phyloP scores from a whole-genome alignment of 495 filamentous ascomycete species.

The Xylaria scruposa region DNA sequence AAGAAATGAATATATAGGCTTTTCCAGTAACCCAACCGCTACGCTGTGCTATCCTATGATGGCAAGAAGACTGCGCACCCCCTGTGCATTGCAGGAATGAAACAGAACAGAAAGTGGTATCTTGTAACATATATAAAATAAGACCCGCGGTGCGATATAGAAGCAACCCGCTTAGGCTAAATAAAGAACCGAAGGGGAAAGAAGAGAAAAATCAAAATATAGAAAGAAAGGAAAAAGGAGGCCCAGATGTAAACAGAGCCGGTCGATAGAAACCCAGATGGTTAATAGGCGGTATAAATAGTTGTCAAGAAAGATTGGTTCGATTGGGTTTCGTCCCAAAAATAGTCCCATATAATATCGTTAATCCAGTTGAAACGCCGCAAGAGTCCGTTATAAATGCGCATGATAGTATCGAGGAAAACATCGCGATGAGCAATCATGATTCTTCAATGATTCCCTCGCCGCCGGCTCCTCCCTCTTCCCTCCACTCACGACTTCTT shows the following conservation, averaged over 20 bases:
- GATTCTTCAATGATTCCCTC: constrained; percentile 82
- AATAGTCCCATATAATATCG: constrained; percentile 34
- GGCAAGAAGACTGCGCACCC: constrained; percentile 4
- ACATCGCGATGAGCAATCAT: constrained; percentile 35
- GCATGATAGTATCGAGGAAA: constrained; percentile 13
- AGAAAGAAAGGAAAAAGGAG: neutral
- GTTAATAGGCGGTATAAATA: neutral
- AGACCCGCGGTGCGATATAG: constrained; percentile 14
- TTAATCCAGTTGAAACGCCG: constrained; percentile 26
- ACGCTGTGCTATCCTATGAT: constrained; percentile 19
- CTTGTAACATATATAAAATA: constrained; percentile 18
- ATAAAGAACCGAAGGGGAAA: neutral
- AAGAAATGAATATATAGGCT: constrained; percentile 19
- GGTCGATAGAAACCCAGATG: neutral
- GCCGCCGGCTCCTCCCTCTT: constrained; percentile 71
- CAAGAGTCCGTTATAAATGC: constrained; percentile 23
- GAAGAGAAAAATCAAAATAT: neutral
- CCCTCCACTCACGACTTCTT: constrained; percentile 82
- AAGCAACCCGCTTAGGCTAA: constrained; percentile 24
- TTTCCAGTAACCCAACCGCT: constrained; percentile 24
- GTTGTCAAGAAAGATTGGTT: constrained; percentile 12
- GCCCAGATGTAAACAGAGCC: neutral
- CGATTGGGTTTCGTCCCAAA: constrained; percentile 32
- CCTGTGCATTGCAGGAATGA: constrained; percentile 11
- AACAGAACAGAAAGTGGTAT: constrained; percentile 25